Evolutionary conservation across 495 filamentous ascomycete species (phyloP).

Genomic region (Alectoria sarmentosa): DNA sequence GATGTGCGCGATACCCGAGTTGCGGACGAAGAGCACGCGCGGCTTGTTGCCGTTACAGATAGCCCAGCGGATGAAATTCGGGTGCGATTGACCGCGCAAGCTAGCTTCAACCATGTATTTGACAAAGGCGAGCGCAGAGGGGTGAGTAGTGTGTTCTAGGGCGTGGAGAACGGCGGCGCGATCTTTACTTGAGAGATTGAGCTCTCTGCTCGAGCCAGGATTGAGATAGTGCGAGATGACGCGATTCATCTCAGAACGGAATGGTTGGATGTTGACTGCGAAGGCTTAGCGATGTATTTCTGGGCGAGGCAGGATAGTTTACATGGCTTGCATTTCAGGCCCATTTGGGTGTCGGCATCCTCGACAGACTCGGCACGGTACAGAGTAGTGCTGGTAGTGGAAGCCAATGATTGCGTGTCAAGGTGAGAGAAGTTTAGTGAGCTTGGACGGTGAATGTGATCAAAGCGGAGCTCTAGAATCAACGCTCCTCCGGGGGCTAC

Average conservation of each 20-base stretch:
- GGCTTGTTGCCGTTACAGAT: slow-evolving; percentile 72
- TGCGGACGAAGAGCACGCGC: slow-evolving; percentile 57
- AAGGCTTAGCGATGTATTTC: neutral
- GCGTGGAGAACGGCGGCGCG: slow-evolving; percentile 52
- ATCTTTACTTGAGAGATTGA: slow-evolving; percentile 63
- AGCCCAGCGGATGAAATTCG: slow-evolving; percentile 74
- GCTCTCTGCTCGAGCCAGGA: slow-evolving; percentile 53
- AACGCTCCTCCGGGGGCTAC: slow-evolving; percentile 1
- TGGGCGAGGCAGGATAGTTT: neutral
- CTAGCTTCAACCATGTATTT: slow-evolving; percentile 47
- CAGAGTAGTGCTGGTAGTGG: slow-evolving; percentile 14
- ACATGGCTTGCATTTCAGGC: slow-evolving; percentile 25
- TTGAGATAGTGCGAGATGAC: slow-evolving; percentile 63
- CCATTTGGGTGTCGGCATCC: slow-evolving; percentile 20
- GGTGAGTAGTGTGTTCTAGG: slow-evolving; percentile 65
- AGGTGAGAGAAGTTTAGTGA: slow-evolving; percentile 10
- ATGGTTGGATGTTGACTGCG: slow-evolving; percentile 50
- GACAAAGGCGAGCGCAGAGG: slow-evolving; percentile 52
- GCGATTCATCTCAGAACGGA: slow-evolving; percentile 60
- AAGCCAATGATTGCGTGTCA: slow-evolving; percentile 24
- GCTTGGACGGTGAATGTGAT: slow-evolving; percentile 12
- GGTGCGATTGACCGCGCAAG: slow-evolving; percentile 62
- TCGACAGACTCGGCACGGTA: slow-evolving; percentile 18
- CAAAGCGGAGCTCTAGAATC: slow-evolving; percentile 19
- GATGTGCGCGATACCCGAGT: slow-evolving; percentile 48